phyloP scores from a whole-genome alignment of 306 rosid genomes.

The Trichosanthes cucumerina region DNA sequence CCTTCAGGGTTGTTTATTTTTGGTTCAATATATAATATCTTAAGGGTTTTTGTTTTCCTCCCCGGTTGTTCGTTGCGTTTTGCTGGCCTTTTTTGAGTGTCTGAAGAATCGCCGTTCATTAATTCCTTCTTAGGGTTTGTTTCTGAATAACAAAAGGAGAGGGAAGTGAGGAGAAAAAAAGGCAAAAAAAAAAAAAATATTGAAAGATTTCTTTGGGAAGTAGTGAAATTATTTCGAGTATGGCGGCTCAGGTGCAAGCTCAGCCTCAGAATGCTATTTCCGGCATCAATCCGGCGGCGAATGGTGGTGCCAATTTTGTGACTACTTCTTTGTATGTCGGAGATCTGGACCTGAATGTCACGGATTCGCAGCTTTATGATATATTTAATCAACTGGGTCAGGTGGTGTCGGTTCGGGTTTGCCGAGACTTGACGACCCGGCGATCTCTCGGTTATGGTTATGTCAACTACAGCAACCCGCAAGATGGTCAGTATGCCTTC shows the following conservation, averaged over 20 bases:
- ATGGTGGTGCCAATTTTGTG: conserved; percentile 15
- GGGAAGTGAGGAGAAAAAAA: conserved; percentile 4
- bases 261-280: conserved; percentile 6
- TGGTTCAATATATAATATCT: not conserved
- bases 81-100: conserved; percentile 7
- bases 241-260: conserved; percentile 26
- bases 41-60: not conserved
- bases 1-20: not conserved
- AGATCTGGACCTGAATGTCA: conserved; percentile 20
- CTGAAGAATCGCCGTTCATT: conserved; percentile 7
- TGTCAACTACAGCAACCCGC: conserved; percentile 23
- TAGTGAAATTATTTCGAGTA: not conserved
- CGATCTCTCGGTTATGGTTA: conserved; percentile 34
- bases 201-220: not conserved
- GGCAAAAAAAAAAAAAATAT: not conserved
- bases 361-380: conserved; percentile 27
- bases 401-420: conserved; percentile 29
- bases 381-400: conserved; percentile 26
- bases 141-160: conserved; percentile 12
- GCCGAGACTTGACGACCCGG: conserved; percentile 26
- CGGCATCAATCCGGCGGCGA: conserved; percentile 17
- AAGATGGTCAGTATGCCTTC: conserved; percentile 18
- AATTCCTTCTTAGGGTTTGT: conserved; percentile 4
- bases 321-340: conserved; percentile 31
- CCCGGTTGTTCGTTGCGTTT: not conserved